Conservation (phyloP, 2,329 filamentous ascomycete species). For the Cladosporium sphaerospermum region DNA sequence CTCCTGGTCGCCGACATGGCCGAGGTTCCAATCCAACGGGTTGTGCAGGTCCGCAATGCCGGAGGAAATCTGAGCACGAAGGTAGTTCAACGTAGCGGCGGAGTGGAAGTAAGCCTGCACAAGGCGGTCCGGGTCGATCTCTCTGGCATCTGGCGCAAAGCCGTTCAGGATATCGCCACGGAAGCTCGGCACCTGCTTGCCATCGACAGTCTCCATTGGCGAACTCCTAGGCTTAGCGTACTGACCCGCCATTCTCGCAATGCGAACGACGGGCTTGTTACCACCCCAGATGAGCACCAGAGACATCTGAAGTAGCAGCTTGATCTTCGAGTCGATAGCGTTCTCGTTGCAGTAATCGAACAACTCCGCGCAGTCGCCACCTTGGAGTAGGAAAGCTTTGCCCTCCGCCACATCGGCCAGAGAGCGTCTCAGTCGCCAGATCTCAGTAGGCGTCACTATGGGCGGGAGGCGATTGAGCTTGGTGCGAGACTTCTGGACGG, state of each 20-base stretch:
- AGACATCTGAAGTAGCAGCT: conserved; percentile 94
- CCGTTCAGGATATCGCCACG: conserved; percentile 94
- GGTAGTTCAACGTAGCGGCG: conserved; percentile 88
- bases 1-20: conserved; percentile 77
- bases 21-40: conserved; percentile 89
- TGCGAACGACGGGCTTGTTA: conserved; percentile 78
- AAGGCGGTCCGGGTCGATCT: conserved; percentile 74
- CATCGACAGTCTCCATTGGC: conserved; percentile 74
- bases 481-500: conserved; percentile 53
- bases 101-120: conserved; percentile 95
- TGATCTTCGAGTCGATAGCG: conserved; percentile 93
- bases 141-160: conserved; percentile 66
- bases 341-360: conserved; percentile 92
- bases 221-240: conserved; percentile 94
- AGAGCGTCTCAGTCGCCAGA: conserved; percentile 69
- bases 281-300: conserved; percentile 87
- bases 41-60: conserved; percentile 92
- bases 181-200: conserved; percentile 79
- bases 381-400: conserved; percentile 89
- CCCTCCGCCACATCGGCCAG: conserved; percentile 82
- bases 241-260: conserved; percentile 94
- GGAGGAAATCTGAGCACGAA: conserved; percentile 73
- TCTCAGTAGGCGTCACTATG: conserved; percentile 73
- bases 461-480: conserved; percentile 68
- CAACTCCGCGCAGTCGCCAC: conserved; percentile 92